Evolutionary conservation across 2,329 filamentous ascomycete genomes (phyloP).

Genomic region (Coleophoma crateriformis): DNA sequence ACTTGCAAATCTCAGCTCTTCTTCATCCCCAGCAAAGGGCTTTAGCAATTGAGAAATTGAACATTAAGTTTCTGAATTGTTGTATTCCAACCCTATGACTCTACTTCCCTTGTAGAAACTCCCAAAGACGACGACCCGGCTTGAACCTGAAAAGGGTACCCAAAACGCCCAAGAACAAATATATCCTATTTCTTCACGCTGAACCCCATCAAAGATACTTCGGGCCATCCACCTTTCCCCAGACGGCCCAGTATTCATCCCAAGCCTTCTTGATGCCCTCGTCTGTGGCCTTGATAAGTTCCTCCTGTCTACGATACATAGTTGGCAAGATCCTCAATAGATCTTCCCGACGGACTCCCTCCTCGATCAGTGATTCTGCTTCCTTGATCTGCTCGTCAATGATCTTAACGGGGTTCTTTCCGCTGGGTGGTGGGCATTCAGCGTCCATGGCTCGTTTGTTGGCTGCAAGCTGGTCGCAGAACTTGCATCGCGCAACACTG

Average conservation of each 20-base stretch:
- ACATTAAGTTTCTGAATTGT: too few species aligned
- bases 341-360: slow-evolving; percentile 11
- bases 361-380: slow-evolving; percentile 8
- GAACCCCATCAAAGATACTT: neutral
- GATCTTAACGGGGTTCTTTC: slow-evolving; percentile 6
- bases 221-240: slow-evolving; percentile 10
- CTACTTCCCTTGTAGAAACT: too few species aligned
- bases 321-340: slow-evolving; percentile 6
- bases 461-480: slow-evolving; percentile 16
- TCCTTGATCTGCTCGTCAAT: slow-evolving; percentile 12
- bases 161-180: too few species aligned
- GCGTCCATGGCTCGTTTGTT: slow-evolving; percentile 9
- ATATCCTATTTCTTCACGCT: too few species aligned
- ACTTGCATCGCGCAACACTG: slow-evolving; percentile 13
- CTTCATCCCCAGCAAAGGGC: too few species aligned
- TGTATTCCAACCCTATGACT: too few species aligned
- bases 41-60: too few species aligned
- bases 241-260: slow-evolving; percentile 19
- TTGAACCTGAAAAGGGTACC: too few species aligned
- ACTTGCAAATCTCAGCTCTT: too few species aligned
- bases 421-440: slow-evolving; percentile 7
- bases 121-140: too few species aligned
- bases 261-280: slow-evolving; percentile 12
- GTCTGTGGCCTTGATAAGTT: slow-evolving; percentile 6
- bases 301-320: slow-evolving; percentile 6